phyloP scores from a whole-genome alignment of 1,284 basidiomycete species.

The Cutaneotrichosporon sp. region DNA sequence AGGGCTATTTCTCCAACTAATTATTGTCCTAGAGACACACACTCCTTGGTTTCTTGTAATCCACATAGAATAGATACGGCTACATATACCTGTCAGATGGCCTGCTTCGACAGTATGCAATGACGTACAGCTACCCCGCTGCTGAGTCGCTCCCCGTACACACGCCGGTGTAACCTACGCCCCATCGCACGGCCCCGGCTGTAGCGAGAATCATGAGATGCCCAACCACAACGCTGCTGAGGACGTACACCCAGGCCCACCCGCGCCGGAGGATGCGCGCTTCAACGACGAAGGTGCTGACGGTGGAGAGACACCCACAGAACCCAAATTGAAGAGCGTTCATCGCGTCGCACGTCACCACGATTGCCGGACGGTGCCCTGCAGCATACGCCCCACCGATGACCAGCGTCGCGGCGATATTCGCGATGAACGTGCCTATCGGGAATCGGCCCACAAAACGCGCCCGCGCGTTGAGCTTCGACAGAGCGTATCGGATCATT shows the following conservation, averaged over 20 bases:
- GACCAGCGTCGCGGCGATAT: constrained; percentile 75
- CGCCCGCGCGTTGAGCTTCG: constrained; percentile 66
- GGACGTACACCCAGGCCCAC: constrained; percentile 63
- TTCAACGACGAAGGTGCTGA: constrained; percentile 91
- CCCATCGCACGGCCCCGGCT: constrained; percentile 69
- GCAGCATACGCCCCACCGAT: constrained; percentile 70
- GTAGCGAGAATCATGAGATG: constrained; percentile 74
- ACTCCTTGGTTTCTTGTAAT: neutral
- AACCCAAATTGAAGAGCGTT: constrained; percentile 86
- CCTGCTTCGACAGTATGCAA: neutral
- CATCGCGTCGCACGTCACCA: constrained; percentile 66
- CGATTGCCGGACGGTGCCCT: constrained; percentile 57
- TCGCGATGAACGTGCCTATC: constrained; percentile 82
- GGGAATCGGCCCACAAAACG: constrained; percentile 63
- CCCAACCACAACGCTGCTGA: constrained; percentile 66
- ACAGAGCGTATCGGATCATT: constrained; percentile 76
- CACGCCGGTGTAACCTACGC: constrained; percentile 39
- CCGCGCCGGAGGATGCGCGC: constrained; percentile 60
- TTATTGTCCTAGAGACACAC: neutral
- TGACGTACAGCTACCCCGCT: neutral
- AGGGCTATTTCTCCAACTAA: constrained; percentile 4
- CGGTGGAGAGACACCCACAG: constrained; percentile 90
- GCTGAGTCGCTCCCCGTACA: constrained; percentile 21
- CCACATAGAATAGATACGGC: neutral
- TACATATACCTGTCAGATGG: neutral